Base-by-base conservation (phyloP, 352 stramenopile species). In the Aphanomyces stellatus region DNA sequence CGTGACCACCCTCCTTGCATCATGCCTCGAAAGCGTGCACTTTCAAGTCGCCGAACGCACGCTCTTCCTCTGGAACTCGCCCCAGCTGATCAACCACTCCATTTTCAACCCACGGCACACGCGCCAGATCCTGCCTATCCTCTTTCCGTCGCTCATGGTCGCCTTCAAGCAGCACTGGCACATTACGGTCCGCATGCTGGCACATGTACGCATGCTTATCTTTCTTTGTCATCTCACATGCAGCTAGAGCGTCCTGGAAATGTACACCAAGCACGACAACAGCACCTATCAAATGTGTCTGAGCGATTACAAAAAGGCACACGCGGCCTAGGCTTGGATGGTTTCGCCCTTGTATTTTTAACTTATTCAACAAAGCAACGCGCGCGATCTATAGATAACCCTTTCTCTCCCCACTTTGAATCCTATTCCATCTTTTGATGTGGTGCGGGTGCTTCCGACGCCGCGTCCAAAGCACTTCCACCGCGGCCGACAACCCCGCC, bases 211-310 rank as follows among this genome's bases (percentile, higher is more conserved):
- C 4, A 27, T 24, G 31, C 1, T 22, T 22, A 35, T 24, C 53
- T 19, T 28, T 46, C 31, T 5, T 41, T 41, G 1, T 25, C 28
- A 15, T 25, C 13, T 31, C 15, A 42, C 34, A 15, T 48, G 22
- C 49, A 5, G 33, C 8, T 63, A 63, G 55, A 51, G 35, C 22
- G 55, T 63, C 8, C 55, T 63, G 13, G 55, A 63, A 4, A 63
- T 63, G 55, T 63, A 63, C 40, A 63, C 55, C 31, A 63, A 63
- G 55, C 34, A 51, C 55, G 55, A 63, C 55, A 57, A 57, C 27
- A 30, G 7, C 5, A 57, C 49, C 13, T 57, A 57, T 30, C 49
- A 57, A 34, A 57, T 30, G 13, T 57, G 49, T n/a, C 49, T 57
- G 19, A 35, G 10, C n/a, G 11, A 57, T 4, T 57, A 57, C 49